A percentile compares a stretch with the other conserved stretches of the same genome.
Conservation (phyloP, 2,329 filamentous ascomycete genomes). For the Anisogramma anomala region DNA sequence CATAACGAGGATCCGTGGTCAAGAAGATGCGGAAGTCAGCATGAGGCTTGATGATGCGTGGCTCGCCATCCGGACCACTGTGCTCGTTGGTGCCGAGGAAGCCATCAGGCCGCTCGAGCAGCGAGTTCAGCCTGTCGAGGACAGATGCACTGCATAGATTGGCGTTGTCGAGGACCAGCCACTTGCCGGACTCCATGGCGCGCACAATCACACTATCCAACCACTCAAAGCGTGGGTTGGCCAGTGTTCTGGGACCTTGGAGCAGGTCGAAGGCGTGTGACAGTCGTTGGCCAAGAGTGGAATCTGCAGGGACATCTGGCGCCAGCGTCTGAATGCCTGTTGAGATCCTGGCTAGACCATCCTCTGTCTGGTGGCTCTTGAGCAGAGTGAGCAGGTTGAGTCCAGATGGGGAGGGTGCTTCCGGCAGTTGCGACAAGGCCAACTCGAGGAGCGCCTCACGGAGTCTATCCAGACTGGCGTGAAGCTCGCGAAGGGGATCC, state of each 20-base stretch:
- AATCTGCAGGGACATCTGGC: slow-evolving; percentile 30
- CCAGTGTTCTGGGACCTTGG: slow-evolving; percentile 42
- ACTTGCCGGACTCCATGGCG: slow-evolving; percentile 73
- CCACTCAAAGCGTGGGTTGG: slow-evolving; percentile 85
- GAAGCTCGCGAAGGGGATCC: slow-evolving; percentile 64
- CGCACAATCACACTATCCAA: slow-evolving; percentile 85
- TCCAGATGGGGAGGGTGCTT: slow-evolving; percentile 1
- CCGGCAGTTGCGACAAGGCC: slow-evolving; percentile 36
- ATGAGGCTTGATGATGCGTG: slow-evolving; percentile 70
- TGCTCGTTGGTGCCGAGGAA: slow-evolving; percentile 88
- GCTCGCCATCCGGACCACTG: slow-evolving; percentile 67
- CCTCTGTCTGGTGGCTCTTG: slow-evolving; percentile 29
- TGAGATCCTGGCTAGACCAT: slow-evolving; percentile 28
- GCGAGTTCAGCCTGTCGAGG: slow-evolving; percentile 82
- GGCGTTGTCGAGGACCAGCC: slow-evolving; percentile 93
- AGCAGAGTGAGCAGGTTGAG: slow-evolving; percentile 41
- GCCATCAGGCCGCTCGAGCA: slow-evolving; percentile 75
- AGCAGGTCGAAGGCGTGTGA: slow-evolving; percentile 39
- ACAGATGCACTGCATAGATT: slow-evolving; percentile 95
- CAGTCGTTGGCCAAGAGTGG: slow-evolving; percentile 36
- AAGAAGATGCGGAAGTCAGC: slow-evolving; percentile 83
- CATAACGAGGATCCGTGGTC: slow-evolving; percentile 83
- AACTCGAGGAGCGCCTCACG: slow-evolving; percentile 33
- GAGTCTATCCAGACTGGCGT: slow-evolving; percentile 39
- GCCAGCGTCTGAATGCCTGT: slow-evolving; percentile 29